Evolutionary conservation across 2,329 filamentous ascomycete species (phyloP).

Genomic region (Ophiostoma himal-ulmi): DNA sequence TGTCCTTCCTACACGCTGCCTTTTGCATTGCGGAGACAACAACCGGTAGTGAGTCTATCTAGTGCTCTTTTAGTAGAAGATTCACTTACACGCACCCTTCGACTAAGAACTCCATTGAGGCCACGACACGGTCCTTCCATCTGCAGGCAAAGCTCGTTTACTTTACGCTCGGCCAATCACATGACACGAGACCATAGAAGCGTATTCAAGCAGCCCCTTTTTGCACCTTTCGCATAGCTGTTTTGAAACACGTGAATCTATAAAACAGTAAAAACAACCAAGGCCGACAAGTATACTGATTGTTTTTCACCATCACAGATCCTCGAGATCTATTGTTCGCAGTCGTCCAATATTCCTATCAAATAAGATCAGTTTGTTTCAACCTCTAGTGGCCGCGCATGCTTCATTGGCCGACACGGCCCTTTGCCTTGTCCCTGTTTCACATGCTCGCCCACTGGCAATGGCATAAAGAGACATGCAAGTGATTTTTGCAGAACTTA

Average conservation of each 20-base stretch:
- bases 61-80: too few species aligned
- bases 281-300: not conserved
- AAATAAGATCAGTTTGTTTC: not conserved
- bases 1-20: not conserved
- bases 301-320: too few species aligned
- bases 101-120: not conserved
- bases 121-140: not conserved
- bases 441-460: not conserved
- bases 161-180: not conserved
- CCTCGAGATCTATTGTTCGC: not conserved
- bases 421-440: constrained; percentile 8
- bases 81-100: too few species aligned
- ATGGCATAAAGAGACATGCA: not conserved
- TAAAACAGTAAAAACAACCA: not conserved
- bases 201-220: not conserved
- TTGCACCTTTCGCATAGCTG: not conserved
- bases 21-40: not conserved
- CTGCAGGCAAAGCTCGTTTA: not conserved
- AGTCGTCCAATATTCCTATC: not conserved
- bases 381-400: not conserved
- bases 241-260: not conserved
- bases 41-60: not conserved
- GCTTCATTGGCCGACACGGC: constrained; percentile 3
- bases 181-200: not conserved
- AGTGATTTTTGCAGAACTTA: not conserved